Conservation (phyloP, 176 grass and related monocot species). For the Secale cereale region DNA sequence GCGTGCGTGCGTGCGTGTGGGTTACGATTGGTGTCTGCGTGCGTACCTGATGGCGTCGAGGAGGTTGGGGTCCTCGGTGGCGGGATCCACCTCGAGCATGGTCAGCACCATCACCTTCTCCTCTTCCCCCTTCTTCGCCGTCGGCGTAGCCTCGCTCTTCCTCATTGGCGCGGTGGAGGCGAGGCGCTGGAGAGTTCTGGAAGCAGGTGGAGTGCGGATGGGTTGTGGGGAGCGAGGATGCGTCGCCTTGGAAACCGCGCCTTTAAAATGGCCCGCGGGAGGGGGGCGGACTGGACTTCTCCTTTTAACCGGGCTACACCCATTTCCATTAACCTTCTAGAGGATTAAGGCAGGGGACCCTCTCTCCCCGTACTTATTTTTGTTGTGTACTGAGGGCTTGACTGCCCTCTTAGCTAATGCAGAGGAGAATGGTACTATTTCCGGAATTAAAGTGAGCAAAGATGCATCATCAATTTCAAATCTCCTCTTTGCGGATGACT, state of each 20-base stretch:
- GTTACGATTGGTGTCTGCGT: background rate
- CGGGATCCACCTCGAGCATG: background rate
- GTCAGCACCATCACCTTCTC: background rate
- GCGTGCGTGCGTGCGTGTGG: background rate
- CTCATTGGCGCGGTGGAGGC: background rate
- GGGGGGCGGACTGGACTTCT: background rate
- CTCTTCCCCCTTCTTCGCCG: background rate
- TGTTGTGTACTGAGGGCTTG: too few species aligned
- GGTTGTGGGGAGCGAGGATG: background rate
- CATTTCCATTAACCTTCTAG: too few species aligned
- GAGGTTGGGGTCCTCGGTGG: background rate
- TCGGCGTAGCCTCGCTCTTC: background rate
- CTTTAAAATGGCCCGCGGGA: background rate
- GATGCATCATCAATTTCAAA: too few species aligned
- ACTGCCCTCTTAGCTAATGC: too few species aligned
- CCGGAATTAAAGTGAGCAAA: too few species aligned
- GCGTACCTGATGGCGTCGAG: constrained; percentile 1
- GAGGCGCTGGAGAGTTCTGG: background rate
- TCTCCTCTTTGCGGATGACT: too few species aligned
- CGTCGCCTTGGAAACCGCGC: background rate
- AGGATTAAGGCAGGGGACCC: too few species aligned
- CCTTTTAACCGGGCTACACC: too few species aligned
- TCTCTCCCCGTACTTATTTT: too few species aligned
- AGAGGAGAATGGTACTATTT: too few species aligned
- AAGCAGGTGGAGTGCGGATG: background rate